These are phyloP conservation scores for Aegle marmelos DNA, from an alignment of 345 rosid species.

Conservation along the genomic window DNA sequence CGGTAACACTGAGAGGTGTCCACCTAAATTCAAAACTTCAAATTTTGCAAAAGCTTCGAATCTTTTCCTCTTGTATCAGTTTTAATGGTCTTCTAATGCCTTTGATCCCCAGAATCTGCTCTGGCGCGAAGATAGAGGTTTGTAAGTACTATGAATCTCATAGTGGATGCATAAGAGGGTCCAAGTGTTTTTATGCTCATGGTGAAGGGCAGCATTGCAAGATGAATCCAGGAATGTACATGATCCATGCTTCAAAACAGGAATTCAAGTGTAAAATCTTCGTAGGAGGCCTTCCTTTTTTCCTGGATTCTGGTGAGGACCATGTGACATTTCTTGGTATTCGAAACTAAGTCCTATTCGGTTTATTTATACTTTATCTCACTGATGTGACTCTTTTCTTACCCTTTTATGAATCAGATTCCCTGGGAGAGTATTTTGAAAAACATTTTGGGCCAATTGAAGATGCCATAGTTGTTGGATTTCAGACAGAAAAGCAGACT, in stretches of 20 bases:
- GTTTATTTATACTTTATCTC: not conserved
- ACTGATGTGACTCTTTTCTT: not conserved
- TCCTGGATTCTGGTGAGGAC: slow-evolving; percentile 53
- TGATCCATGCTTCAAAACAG: slow-evolving; percentile 14
- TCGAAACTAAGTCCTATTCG: not conserved
- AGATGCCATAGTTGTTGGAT: slow-evolving; percentile 35
- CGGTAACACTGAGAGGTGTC: slow-evolving; percentile 31
- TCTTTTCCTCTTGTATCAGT: not conserved
- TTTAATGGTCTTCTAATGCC: slow-evolving; percentile 5
- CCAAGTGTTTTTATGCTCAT: slow-evolving; percentile 44
- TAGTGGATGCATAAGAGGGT: slow-evolving; percentile 50
- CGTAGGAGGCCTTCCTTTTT: slow-evolving; percentile 52
- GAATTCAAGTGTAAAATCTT: slow-evolving; percentile 39
- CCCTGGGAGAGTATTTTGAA: slow-evolving; percentile 35
- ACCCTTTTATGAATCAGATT: slow-evolving; percentile 30
- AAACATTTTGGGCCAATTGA: slow-evolving; percentile 54
- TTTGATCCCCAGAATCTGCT: slow-evolving; percentile 25
- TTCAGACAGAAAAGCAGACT: slow-evolving; percentile 25
- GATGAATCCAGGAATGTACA: slow-evolving; percentile 25
- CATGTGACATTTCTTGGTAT: not conserved
- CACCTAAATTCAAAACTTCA: not conserved
- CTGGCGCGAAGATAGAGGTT: slow-evolving; percentile 28
- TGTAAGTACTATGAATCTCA: slow-evolving; percentile 45
- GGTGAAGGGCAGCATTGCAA: slow-evolving; percentile 39
- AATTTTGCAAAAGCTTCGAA: slow-evolving; percentile 1